phyloP scores from a whole-genome alignment of 2,329 filamentous ascomycete genomes.

The Periconia macrospinosa region DNA sequence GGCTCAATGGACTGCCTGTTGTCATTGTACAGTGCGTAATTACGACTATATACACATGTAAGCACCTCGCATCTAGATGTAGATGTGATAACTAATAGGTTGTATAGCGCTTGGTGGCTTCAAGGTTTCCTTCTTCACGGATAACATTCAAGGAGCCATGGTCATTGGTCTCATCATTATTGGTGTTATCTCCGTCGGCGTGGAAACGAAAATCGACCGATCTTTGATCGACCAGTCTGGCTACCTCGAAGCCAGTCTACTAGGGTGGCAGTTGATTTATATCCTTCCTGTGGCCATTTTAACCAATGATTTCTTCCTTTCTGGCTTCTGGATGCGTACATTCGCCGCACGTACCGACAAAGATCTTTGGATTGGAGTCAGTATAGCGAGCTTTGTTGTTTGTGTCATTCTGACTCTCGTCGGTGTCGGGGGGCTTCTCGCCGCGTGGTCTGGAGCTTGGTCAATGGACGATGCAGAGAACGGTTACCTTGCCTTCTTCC shows the following conservation, averaged over 20 bases:
- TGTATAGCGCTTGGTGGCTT: slow-evolving; percentile 75
- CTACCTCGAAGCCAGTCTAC: slow-evolving; percentile 67
- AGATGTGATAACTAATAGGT: slow-evolving; percentile 7
- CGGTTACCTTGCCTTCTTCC: slow-evolving; percentile 74
- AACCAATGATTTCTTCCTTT: slow-evolving; percentile 86
- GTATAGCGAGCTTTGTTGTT: slow-evolving; percentile 65
- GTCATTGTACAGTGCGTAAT: slow-evolving; percentile 77
- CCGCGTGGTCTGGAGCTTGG: slow-evolving; percentile 75
- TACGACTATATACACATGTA: slow-evolving; percentile 83
- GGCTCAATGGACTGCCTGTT: slow-evolving; percentile 71
- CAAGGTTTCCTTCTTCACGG: slow-evolving; percentile 80
- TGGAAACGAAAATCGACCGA: slow-evolving; percentile 71
- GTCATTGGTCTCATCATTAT: slow-evolving; percentile 74
- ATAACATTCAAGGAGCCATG: slow-evolving; percentile 80
- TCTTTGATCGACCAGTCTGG: slow-evolving; percentile 69
- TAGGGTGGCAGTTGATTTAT: slow-evolving; percentile 85
- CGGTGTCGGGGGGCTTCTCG: slow-evolving; percentile 72
- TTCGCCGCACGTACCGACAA: slow-evolving; percentile 79
- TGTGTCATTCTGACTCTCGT: slow-evolving; percentile 73
- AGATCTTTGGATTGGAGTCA: slow-evolving; percentile 74
- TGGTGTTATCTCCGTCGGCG: slow-evolving; percentile 76
- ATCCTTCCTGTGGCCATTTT: slow-evolving; percentile 79
- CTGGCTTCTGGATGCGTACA: slow-evolving; percentile 80
- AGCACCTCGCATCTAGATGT: slow-evolving; percentile 18
- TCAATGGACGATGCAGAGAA: slow-evolving; percentile 63